Base-by-base conservation (phyloP, 345 rosid species). In the Brassica cretica region DNA sequence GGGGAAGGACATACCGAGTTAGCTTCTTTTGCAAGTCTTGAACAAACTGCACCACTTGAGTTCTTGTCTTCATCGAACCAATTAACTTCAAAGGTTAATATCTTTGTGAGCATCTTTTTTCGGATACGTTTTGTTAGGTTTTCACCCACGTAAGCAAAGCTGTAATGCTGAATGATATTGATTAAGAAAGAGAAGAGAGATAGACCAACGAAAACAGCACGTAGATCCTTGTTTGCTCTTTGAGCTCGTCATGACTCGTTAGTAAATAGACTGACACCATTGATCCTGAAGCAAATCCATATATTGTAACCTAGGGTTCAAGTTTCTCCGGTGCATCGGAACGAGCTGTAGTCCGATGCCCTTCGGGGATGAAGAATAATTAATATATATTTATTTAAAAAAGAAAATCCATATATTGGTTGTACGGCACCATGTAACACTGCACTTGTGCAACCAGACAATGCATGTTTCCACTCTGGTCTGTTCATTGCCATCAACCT, bases 41-140 rank as follows among this genome's bases (percentile, higher is more conserved):
- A 81, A 78, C 91, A 90, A 64, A 90, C 63, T 0, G 89, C 80
- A 14, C 91, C 94, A 67, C 87, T 88, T 0, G 93, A 84, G 74
- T 90, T 92, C 79, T 85, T 85, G 9, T 85, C 93, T 70, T 82
- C 78, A 70, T 90, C 93, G 35, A 88, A 92, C 97, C 94, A 92
- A 1, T 86, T 86, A 68, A 92, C 80, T 84, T 90, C 94, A 24
- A 90, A 92, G 1, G 92, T 90, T 53, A 92, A 66, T 15, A 92
- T 80, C 78, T 86, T 90, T 0, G 86, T 72, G 10, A 92, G 72
- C 93, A 92, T 86, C 66, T 74, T 78, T 74, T 90, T 87, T 70
- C 93, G 82, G 19, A 92, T 77, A 77, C 92, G 84, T 75, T 83
- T 92, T 0, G 93, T 88, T 82, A 92, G 29, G 76, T 78, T 39